Base-by-base conservation (phyloP, 192 early-diverging fungal genomes). In the Oehlia diaphana region DNA sequence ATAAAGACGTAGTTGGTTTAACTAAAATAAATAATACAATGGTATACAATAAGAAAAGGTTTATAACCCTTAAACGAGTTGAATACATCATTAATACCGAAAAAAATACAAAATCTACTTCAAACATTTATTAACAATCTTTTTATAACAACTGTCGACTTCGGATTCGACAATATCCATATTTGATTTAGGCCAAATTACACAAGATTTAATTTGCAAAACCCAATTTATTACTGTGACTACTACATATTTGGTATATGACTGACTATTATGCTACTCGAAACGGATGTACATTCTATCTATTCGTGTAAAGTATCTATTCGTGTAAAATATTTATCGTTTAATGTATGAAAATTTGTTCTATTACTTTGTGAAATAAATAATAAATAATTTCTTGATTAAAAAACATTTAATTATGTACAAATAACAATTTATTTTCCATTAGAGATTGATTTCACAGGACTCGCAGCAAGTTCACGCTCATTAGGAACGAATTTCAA, bases 1-100 rank as follows among this genome's bases (percentile, higher is more conserved):
- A 94, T 74, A 99, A 62, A 13, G 67, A n/a, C 19, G 44, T 4
- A n/a, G 42, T 12, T 33, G 71, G 35, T 70, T 42, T 58, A 16
- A 58, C 19, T 58, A 58, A 19, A 58, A 19, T 58, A 58, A 14
- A 58, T 58, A 58, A 58, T 19, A 58, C 19, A 19, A 58, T 58
- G 2, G 50, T 19, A 58, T 21, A 58, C 19, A 58, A 16, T 19
- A 58, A 16, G 50, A 58, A 14, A 19, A 4, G 50, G 50, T 14
- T 1, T 58, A 58, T 16, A 58, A 58, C 16, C 1, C 5, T 21
- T 58, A 58, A 21, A 3, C 16, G 50, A 58, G 13, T 58, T 58
- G 50, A 58, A 19, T 58, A 58, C 50, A 58, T 58, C 50, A 5
- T 58, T 19, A 58, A 14, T 58, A 21, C 16, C 2, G 50, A 19